A percentile compares a stretch with the other conserved stretches of the same genome.
phyloP scores from a whole-genome alignment of 1,284 basidiomycete species.

The Cryptococcus hybrid region DNA sequence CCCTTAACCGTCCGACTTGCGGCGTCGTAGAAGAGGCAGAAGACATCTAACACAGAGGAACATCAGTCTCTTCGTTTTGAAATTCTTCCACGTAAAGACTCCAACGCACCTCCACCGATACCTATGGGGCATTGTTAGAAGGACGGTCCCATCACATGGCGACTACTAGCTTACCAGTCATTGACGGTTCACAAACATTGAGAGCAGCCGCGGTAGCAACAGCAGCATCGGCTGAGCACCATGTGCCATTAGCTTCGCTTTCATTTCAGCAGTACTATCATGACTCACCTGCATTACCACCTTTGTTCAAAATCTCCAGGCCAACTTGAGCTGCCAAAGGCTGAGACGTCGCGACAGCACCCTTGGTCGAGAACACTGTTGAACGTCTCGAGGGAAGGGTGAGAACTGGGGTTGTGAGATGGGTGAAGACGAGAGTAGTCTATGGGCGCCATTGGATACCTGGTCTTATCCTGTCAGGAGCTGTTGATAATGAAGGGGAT shows the following conservation, averaged over 20 bases:
- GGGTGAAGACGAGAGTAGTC: conserved; percentile 43
- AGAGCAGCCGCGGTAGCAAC: conserved; percentile 82
- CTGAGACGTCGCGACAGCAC: conserved; percentile 83
- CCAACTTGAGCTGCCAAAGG: conserved; percentile 86
- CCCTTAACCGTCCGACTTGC: conserved; percentile 67
- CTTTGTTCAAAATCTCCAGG: conserved; percentile 79
- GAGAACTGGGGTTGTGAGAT: conserved; percentile 37
- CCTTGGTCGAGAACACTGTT: conserved; percentile 59
- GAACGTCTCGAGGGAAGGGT: conserved; percentile 43
- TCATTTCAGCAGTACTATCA: not conserved
- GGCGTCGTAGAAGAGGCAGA: conserved; percentile 88
- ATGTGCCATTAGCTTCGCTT: not conserved
- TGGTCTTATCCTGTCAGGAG: not conserved
- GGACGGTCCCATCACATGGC: too few relatives aligned
- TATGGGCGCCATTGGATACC: conserved; percentile 28
- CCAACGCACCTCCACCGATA: conserved; percentile 42
- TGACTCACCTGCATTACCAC: conserved; percentile 76
- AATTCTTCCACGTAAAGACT: not conserved
- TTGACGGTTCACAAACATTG: conserved; percentile 71
- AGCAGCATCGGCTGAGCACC: conserved; percentile 61
- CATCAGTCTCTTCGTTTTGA: too few relatives aligned
- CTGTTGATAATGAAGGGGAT: not conserved
- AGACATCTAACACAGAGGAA: conserved; percentile 60
- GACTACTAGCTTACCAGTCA: conserved; percentile 27
- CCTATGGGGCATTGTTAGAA: conserved; percentile 19